These are phyloP conservation scores for Leptomonas pyrrhocoris DNA, from an alignment of 208 protist species.

Conservation along the genomic window DNA sequence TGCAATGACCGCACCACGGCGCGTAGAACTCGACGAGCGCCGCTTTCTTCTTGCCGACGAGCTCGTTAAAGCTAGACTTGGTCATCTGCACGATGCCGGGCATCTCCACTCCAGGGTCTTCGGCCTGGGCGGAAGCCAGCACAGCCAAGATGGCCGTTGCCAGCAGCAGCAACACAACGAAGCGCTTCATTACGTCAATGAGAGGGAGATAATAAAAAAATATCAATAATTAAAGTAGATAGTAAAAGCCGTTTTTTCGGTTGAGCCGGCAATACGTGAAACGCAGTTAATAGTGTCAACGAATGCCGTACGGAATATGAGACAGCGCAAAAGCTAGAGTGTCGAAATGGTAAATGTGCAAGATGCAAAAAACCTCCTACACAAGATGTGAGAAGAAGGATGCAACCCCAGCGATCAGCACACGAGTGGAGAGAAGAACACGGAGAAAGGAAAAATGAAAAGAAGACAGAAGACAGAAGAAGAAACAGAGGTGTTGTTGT, in stretches of 20 bases:
- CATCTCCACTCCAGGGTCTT: slow-evolving; percentile 37
- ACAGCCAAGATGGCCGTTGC: slow-evolving; percentile 17
- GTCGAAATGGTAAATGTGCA: no score
- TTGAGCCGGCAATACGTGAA: no score
- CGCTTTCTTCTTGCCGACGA: slow-evolving; percentile 48
- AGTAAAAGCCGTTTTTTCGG: background rate
- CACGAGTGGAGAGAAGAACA: background rate
- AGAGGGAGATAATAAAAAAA: background rate
- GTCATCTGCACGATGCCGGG: slow-evolving; percentile 51
- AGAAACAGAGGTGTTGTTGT: no score
- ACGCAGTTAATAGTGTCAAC: no score
- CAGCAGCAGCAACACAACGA: slow-evolving; percentile 16
- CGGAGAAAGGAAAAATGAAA: background rate
- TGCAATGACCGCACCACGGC: slow-evolving; percentile 89
- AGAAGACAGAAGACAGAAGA: slow-evolving; percentile 17
- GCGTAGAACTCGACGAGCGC: slow-evolving; percentile 89
- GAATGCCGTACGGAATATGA: no score
- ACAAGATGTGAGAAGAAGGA: no score
- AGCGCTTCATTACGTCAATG: slow-evolving; percentile 4
- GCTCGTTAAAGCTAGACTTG: slow-evolving; percentile 52
- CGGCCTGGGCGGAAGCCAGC: slow-evolving; percentile 10
- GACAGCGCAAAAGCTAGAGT: no score
- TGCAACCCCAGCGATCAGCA: no score
- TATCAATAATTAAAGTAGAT: background rate
- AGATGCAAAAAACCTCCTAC: no score